Evolutionary conservation across 345 rosid genomes (phyloP), one percentile per base, ranked within the genome.

Genomic region (Eucalyptus erythrocorys): DNA sequence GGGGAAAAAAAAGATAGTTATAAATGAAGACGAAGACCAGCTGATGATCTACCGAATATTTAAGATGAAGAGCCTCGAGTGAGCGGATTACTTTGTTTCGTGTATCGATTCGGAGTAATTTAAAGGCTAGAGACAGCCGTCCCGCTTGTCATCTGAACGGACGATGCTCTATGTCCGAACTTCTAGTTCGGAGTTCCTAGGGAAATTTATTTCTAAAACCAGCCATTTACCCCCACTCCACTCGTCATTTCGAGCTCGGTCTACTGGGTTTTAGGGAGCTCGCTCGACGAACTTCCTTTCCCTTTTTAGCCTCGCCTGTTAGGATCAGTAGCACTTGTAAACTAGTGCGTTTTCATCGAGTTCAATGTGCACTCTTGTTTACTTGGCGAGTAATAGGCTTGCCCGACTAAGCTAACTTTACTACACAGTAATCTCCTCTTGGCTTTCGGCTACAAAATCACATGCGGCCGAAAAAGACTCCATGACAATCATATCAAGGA

Each of bases 261-360:
- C 81, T 21, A 37, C 82, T 37, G 82, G 82, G 26, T 37, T 37
- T 71, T 76, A 24, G 14, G 47, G 37, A 76, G 82, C 82, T 76
- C 47, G 14, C 27, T 21, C 45, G 7, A 76, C 82, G 27, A 40
- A 21, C 82, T 1, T 37, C 24, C 27, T 40, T 5, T 2, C 45
- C 45, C 43, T 4, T 37, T 37, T 11, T 40, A 21, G 82, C 82
- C 82, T 76, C 45, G 45, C 45, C 82, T 1, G 12, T 37, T 37
- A 10, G 37, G 82, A 37, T 10, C 82, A 71, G 57, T 51, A 51
- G 5, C 26, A 21, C 57, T 51, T 51, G 43, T 34, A 9, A 17
- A 34, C 81, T 1, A 1, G 32, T 30, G 71, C 34, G 0, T 61
- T 61, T 61, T 61, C 71, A 3, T 0, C 34, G 0, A 34, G 34